Conservation (phyloP, 2,329 filamentous ascomycete species). For the Pochonia chlamydosporia region DNA sequence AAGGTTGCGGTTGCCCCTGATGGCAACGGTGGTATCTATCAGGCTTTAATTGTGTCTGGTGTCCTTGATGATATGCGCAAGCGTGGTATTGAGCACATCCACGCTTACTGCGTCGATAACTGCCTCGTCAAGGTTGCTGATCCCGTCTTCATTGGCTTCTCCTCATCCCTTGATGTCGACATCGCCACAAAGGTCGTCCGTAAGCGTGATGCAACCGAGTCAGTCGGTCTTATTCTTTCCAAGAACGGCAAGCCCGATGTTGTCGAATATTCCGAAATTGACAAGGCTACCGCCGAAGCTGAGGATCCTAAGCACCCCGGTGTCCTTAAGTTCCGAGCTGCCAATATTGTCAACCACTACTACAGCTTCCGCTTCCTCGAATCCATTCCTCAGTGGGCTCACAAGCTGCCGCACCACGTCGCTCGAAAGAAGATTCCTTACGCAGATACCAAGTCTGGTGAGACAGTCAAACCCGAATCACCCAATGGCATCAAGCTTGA, state of each 20-base stretch:
- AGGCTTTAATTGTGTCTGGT: constrained; percentile 74
- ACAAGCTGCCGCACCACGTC: constrained; percentile 89
- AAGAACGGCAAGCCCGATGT: constrained; percentile 97
- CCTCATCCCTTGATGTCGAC: constrained; percentile 80
- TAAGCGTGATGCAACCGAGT: constrained; percentile 94
- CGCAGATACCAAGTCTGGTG: constrained; percentile 69
- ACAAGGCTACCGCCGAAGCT: constrained; percentile 80
- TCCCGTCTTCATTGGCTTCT: constrained; percentile 90
- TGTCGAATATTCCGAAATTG: constrained; percentile 97
- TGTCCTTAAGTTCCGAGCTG: constrained; percentile 90
- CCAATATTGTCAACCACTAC: constrained; percentile 99
- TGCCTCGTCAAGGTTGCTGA: constrained; percentile 99
- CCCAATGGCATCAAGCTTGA: constrained; percentile 98
- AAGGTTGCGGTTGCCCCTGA: constrained; percentile 93
- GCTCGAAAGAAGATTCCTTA: constrained; percentile 97
- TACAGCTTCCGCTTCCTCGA: constrained; percentile 93
- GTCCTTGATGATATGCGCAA: constrained; percentile 83
- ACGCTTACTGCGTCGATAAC: constrained; percentile 98
- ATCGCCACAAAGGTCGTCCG: constrained; percentile 99
- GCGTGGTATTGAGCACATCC: constrained; percentile 88
- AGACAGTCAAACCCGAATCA: constrained; percentile 82
- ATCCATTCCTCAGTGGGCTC: constrained; percentile 78
- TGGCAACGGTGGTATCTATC: constrained; percentile 95
- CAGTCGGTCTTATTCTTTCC: constrained; percentile 86
- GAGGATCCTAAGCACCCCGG: constrained; percentile 73